Evolutionary conservation across 1,284 basidiomycete species (phyloP), one percentile per base, ranked within the genome.

Genomic region (Ustanciosporium gigantosporum): DNA sequence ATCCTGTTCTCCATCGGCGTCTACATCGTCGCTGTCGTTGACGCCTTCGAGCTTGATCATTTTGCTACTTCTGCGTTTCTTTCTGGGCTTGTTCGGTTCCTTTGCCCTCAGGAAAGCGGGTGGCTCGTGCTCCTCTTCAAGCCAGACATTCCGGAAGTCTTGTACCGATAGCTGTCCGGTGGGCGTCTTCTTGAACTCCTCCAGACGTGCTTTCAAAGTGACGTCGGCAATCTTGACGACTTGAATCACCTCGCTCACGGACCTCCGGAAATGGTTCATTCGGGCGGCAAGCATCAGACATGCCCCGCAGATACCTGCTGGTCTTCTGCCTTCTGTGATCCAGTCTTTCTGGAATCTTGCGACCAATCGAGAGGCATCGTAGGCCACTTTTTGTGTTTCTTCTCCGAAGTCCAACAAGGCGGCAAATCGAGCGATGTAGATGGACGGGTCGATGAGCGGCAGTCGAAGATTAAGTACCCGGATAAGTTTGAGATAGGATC

Each of bases 201-300:
- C 88, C n/a, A 98, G 81, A 15, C 95, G 85, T 79, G 94, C 94
- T 79, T 88, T 87, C 45, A 99, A 81, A 3, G 95, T 98, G 6
- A 87, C 87, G 67, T 97, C 92, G 21, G 93, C 91, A 62, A 97
- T 96, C 81, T 98, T 98, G 68, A 98, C 95, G 7, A 98, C 92
- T 34, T 79, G 78, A 11, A 97, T 92, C 42, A 99, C 88, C 79
- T 99, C 95, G 73, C 93, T 89, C 2, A 97, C 84, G 19, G 87
- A 90, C 35, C 95, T 83, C 29, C 93, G 82, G 75, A 95, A 98
- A 77, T 96, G 92, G 80, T 95, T 96, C 95, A 99, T 98, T 17
- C 95, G 86, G 24, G 92, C 94, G 0, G 95, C 95, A 16, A 99
- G 85, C 29, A 98, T 83, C 14, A 98, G 83, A 25, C 90, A 91